Conservation (phyloP, 169 alveolate species). For the Toxoplasma gondii region DNA sequence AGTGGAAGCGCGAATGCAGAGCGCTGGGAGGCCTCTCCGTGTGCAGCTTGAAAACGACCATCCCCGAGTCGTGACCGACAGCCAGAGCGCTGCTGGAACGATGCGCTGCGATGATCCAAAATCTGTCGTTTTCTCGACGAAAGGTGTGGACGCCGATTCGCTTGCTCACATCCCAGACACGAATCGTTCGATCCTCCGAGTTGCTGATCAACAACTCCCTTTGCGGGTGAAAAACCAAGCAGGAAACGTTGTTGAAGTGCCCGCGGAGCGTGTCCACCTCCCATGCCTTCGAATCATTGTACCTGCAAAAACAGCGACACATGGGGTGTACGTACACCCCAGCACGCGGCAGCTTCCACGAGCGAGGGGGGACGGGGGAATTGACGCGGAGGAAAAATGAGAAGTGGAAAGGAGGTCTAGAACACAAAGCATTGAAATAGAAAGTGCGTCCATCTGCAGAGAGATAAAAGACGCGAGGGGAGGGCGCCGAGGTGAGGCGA, state of each 20-base stretch:
- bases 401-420: no score
- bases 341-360: no score
- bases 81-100: constrained; percentile 88
- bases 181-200: constrained; percentile 93
- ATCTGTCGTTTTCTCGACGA: constrained; percentile 91
- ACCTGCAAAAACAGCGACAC: constrained; percentile 41
- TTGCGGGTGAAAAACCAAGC: constrained; percentile 92
- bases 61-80: constrained; percentile 92
- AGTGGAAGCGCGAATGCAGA: constrained; percentile 52
- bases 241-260: constrained; percentile 94
- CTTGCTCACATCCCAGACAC: constrained; percentile 95
- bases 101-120: constrained; percentile 91
- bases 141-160: constrained; percentile 87
- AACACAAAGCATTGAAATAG: no score
- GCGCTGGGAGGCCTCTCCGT: constrained; percentile 83
- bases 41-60: constrained; percentile 92
- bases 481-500: no score
- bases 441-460: no score
- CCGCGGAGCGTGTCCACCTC: constrained; percentile 94
- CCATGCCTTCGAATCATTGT: constrained; percentile 84
- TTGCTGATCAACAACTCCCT: constrained; percentile 88
- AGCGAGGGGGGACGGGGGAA: no score
- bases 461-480: no score
- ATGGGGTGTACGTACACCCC: no score
- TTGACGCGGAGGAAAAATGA: not conserved